A percentile compares a stretch with the other conserved stretches of the same genome.
phyloP scores from a whole-genome alignment of 1,139 yeast species.

The Saccharomycopsis hybrid region DNA sequence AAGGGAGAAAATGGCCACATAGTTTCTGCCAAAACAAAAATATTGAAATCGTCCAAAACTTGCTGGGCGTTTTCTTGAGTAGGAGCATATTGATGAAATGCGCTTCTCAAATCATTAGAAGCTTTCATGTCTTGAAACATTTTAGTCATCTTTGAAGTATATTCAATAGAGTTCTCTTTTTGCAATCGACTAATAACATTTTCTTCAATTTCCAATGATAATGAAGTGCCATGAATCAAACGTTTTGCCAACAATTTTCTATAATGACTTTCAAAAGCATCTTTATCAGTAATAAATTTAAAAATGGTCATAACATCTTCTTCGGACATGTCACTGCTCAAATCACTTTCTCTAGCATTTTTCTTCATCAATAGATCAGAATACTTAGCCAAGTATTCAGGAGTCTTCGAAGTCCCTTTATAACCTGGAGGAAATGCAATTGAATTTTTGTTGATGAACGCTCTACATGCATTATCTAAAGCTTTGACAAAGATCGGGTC shows the following conservation, averaged over 20 bases:
- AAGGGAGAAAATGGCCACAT: conserved; percentile 79
- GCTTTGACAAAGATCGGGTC: conserved; percentile 82
- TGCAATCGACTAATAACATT: conserved; percentile 79
- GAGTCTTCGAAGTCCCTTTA: conserved; percentile 60
- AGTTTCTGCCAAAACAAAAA: conserved; percentile 75
- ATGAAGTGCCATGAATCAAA: conserved; percentile 76
- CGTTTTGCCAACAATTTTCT: conserved; percentile 86
- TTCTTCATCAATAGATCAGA: conserved; percentile 79
- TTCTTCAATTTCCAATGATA: conserved; percentile 82
- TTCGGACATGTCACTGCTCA: conserved; percentile 58
- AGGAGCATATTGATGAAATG: conserved; percentile 50
- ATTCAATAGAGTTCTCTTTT: conserved; percentile 86
- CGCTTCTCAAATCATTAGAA: conserved; percentile 67
- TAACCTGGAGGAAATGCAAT: conserved; percentile 68
- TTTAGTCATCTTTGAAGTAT: conserved; percentile 87
- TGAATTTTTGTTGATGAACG: conserved; percentile 74
- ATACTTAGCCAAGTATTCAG: conserved; percentile 86
- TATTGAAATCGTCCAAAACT: conserved; percentile 57
- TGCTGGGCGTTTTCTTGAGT: conserved; percentile 31
- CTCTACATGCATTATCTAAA: conserved; percentile 81
- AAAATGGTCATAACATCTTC: conserved; percentile 84
- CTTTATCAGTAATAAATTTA: conserved; percentile 88
- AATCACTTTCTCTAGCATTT: conserved; percentile 63
- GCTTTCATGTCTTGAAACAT: conserved; percentile 95
- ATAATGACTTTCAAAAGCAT: conserved; percentile 90